These are phyloP conservation scores for Rhododendron henanense DNA, from an alignment of 148 eudicot species.

Conservation along the genomic window DNA sequence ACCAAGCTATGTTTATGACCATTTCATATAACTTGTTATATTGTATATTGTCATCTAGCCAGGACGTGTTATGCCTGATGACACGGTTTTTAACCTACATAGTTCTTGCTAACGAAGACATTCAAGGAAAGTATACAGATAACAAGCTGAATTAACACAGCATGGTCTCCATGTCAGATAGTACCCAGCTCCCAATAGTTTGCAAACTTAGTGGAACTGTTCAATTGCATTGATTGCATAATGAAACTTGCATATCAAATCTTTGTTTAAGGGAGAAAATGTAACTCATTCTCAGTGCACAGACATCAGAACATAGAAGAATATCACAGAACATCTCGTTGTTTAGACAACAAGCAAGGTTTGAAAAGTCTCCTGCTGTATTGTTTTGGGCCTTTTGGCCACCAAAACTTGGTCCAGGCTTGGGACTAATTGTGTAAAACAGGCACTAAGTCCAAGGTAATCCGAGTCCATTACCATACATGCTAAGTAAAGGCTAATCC, in stretches of 20 bases:
- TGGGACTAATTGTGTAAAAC: not conserved
- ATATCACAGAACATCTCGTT: not conserved
- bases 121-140: not conserved
- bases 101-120: not conserved
- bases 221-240: not conserved
- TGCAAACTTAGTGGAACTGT: not conserved
- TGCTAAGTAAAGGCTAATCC: not conserved
- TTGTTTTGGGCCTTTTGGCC: not conserved
- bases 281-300: not conserved
- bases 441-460: not conserved
- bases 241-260: not conserved
- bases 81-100: not conserved
- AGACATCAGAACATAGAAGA: not conserved
- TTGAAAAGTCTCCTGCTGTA: not conserved
- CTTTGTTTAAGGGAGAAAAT: not conserved
- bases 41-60: not conserved
- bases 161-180: not conserved
- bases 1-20: not conserved
- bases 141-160: not conserved
- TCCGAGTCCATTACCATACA: not conserved
- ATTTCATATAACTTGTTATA: not conserved
- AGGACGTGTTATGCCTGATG: not conserved
- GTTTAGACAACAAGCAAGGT: not conserved
- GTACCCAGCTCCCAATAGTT: not conserved
- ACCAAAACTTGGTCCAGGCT: not conserved